Evolutionary conservation across 2,329 filamentous ascomycete genomes (phyloP).

Genomic region (Clonostachys solani): DNA sequence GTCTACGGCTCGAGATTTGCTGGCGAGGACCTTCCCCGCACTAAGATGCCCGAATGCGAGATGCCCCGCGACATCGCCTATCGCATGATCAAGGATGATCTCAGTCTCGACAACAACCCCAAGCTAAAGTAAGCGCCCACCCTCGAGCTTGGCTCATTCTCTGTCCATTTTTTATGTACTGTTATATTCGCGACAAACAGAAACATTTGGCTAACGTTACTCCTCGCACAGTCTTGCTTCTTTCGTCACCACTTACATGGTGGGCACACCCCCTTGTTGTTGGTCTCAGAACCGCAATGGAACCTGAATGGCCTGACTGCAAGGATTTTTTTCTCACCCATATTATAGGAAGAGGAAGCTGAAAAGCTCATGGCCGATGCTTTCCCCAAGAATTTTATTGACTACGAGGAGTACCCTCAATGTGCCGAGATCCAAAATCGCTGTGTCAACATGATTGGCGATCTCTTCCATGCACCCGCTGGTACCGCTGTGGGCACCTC

Average conservation of each 20-base stretch:
- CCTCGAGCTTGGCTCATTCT: not conserved
- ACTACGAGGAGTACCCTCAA: slow-evolving; percentile 81
- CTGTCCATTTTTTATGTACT: not conserved
- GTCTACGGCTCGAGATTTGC: slow-evolving; percentile 90
- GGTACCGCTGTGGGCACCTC: slow-evolving; percentile 78
- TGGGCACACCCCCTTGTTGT: slow-evolving; percentile 19
- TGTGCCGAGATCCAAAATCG: slow-evolving; percentile 86
- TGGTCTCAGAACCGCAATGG: not conserved
- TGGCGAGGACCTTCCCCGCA: slow-evolving; percentile 70
- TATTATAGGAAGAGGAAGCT: slow-evolving; percentile 75
- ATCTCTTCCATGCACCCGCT: slow-evolving; percentile 78
- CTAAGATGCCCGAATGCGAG: slow-evolving; percentile 83
- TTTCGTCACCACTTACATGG: slow-evolving; percentile 97
- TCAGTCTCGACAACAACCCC: slow-evolving; percentile 87
- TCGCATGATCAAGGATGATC: slow-evolving; percentile 92
- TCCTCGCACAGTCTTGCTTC: slow-evolving; percentile 64
- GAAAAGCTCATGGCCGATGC: slow-evolving; percentile 93
- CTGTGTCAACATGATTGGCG: slow-evolving; percentile 86
- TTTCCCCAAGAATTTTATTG: slow-evolving; percentile 93
- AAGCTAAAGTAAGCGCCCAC: slow-evolving; percentile 64
- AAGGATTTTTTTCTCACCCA: no score
- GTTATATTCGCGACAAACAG: not conserved
- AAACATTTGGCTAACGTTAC: not conserved
- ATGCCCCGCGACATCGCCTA: slow-evolving; percentile 95
- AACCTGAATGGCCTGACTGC: no score